Base-by-base conservation (phyloP, 106 monocot genomes). In the Amphibolis antarctica region DNA sequence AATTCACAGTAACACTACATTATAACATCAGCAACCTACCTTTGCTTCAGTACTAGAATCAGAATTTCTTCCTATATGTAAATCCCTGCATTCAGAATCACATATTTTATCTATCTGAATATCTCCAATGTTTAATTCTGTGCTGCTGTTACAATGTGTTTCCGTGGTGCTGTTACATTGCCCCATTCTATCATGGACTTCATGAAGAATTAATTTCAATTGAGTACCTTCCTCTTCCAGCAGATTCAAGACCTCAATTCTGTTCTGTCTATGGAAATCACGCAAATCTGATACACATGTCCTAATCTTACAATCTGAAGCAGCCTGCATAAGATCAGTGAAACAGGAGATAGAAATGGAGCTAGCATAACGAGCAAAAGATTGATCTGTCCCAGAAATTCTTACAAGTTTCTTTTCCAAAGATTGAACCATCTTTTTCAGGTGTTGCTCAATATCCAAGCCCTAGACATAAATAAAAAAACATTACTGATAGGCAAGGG, bases 381-480 rank as follows among this genome's bases (percentile, higher is more conserved):
- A 26, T 9, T 15, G 64, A 48, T 25, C 18, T 60, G 75, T 4
- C 24, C 2, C 15, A 42, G 13, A 31, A 61, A 22, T 4, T 27
- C 82, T 51, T 78, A 91, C 96, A 66, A 79, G 79, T 64, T 75
- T 82, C 63, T 75, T 87, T 67, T 98, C 87, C 54, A 83, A 54
- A 52, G 55, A 48, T 17, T 59, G 76, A 28, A 79, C 70, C 59
- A 78, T 90, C 69, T 61, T 85, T 80, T 82, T 84, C 55, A 90
- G 65, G 82, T 98, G 87, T 14, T 77, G 78, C 67, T 98, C 96
- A 57, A 98, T 89, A 59, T 91, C 80, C 66, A 98, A 71, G 3
- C 96, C 96, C 90, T 91, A 36, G 24, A 62, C 21, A 1, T 20
- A 13, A 26, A 46, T 10, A 58, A 58, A 57, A 9, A 57, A 28